Conservation (phyloP, 1,284 basidiomycete species). For the Rhodotorula sp. region DNA sequence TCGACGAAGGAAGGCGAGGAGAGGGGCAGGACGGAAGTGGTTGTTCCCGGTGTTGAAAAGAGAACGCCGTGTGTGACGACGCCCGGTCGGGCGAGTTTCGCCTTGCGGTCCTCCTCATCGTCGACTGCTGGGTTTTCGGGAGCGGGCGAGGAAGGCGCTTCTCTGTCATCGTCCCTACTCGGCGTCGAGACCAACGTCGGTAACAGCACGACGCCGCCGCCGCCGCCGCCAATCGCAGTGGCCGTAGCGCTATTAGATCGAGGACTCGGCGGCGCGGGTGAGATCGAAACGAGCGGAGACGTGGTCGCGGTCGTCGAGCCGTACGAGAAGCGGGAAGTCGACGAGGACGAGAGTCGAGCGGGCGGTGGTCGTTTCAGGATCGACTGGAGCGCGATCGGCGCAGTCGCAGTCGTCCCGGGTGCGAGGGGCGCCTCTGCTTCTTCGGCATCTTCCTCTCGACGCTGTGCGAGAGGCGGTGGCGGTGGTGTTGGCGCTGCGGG, state of each 20-base stretch:
- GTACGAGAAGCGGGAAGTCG: not conserved
- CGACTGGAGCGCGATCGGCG: conserved; percentile 1
- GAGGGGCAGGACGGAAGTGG: conserved; percentile 16
- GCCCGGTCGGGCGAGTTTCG: not conserved
- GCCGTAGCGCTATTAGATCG: not conserved
- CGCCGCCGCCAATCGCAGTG: too few relatives aligned
- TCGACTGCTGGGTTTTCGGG: not conserved
- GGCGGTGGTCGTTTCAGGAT: conserved; percentile 8
- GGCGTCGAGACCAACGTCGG: not conserved
- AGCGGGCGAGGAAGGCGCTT: not conserved
- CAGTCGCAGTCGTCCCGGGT: not conserved
- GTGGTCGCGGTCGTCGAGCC: not conserved
- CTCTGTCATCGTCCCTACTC: not conserved
- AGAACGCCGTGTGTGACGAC: not conserved
- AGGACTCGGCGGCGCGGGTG: not conserved
- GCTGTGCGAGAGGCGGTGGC: not conserved
- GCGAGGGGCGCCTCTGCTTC: not conserved
- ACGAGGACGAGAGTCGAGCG: conserved; percentile 2
- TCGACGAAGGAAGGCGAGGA: not conserved
- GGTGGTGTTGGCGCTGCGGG: not conserved
- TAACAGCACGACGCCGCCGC: not conserved
- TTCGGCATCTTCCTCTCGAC: not conserved
- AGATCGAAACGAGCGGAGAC: not conserved
- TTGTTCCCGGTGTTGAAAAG: conserved; percentile 16
- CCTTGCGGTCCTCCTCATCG: not conserved